phyloP scores from a whole-genome alignment of 805 yeast species.

The Wickerhamomyces alni region DNA sequence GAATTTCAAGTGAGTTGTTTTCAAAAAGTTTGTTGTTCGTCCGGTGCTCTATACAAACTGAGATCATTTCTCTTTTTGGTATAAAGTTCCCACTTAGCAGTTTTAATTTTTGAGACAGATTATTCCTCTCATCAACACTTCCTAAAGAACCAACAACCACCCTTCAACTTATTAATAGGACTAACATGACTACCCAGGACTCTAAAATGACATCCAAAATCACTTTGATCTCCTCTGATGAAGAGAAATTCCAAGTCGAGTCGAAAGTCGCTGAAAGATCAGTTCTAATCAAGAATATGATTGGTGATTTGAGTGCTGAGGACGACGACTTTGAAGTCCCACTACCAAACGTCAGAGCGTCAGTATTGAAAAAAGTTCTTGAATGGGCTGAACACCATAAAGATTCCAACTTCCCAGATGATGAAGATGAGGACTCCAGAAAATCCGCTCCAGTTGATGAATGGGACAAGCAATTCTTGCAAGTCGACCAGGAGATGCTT shows the following conservation, averaged over 20 bases:
- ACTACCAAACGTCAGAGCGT: constrained; percentile 82
- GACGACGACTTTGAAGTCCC: constrained; percentile 72
- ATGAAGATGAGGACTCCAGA: constrained; percentile 77
- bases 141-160: neutral
- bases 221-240: constrained; percentile 70
- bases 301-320: constrained; percentile 67
- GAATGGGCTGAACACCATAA: constrained; percentile 97
- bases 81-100: no score
- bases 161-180: neutral
- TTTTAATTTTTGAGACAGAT: no score
- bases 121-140: no score
- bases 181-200: neutral
- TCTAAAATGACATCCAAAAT: constrained; percentile 25
- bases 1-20: no score
- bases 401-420: constrained; percentile 70
- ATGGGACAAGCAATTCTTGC: constrained; percentile 92
- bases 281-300: constrained; percentile 76
- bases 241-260: constrained; percentile 72
- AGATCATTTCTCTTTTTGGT: no score
- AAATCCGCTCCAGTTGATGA: constrained; percentile 90
- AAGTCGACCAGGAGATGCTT: constrained; percentile 88
- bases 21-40: no score
- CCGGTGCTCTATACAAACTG: no score
- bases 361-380: constrained; percentile 82
- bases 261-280: constrained; percentile 83